Percentiles rank a stretch among this genome's conserved stretches.
These are phyloP conservation scores for Pythium chondricola DNA, from an alignment of 352 stramenopile genomes.

Conservation along the genomic window DNA sequence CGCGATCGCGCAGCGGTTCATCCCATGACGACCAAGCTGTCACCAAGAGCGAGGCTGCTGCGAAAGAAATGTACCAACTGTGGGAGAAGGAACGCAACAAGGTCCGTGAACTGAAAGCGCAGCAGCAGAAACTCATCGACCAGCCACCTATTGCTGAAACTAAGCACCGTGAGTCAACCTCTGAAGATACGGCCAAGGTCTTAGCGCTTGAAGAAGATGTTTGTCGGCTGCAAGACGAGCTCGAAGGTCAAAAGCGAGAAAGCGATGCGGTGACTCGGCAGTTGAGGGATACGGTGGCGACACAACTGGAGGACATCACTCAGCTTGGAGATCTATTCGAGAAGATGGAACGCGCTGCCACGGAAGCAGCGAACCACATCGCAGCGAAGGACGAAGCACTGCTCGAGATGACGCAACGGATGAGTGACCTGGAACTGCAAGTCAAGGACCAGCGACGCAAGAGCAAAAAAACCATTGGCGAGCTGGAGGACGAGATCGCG, in stretches of 20 bases:
- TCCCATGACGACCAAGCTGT: background rate
- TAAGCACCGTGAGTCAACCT: too few species aligned
- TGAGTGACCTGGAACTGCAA: constrained; percentile 23
- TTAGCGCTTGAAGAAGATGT: background rate
- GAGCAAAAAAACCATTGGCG: constrained; percentile 28
- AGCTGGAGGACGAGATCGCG: constrained; percentile 48
- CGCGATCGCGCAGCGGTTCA: background rate
- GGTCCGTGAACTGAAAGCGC: constrained; percentile 12
- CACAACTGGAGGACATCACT: constrained; percentile 18
- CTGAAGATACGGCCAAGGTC: constrained; percentile 5
- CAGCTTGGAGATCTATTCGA: constrained; percentile 9
- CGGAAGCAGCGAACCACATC: background rate
- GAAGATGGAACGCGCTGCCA: constrained; percentile 26
- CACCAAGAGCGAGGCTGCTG: constrained; percentile 14
- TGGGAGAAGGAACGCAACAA: constrained; percentile 24
- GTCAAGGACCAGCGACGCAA: constrained; percentile 31
- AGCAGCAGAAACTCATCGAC: constrained; percentile 5
- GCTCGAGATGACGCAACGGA: constrained; percentile 19
- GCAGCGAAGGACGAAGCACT: constrained; percentile 19
- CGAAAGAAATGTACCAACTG: constrained; percentile 22
- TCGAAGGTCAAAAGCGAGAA: constrained; percentile 26
- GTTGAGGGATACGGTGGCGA: constrained; percentile 26
- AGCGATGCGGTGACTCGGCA: constrained; percentile 27
- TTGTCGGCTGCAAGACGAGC: background rate
- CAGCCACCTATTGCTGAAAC: too few species aligned